Evolutionary conservation across 2,329 filamentous ascomycete genomes (phyloP).

Genomic region (Ascochyta clinopodiicola): DNA sequence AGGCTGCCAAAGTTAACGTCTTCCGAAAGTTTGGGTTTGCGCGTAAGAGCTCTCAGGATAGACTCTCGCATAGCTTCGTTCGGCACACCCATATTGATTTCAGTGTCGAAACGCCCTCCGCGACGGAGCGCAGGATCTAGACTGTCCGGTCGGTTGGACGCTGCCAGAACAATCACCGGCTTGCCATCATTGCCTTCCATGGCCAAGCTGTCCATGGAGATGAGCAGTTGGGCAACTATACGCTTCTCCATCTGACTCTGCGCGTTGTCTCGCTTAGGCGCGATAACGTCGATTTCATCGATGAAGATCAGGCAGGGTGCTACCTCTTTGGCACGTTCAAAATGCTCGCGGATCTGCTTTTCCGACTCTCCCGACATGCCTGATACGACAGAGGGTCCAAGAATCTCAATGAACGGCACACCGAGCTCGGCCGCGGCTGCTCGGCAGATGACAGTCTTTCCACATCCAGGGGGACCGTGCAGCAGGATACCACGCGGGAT

Average conservation of each 20-base stretch:
- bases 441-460: slow-evolving; percentile 84
- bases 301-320: slow-evolving; percentile 92
- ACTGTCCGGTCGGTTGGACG: slow-evolving; percentile 86
- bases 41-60: slow-evolving; percentile 77
- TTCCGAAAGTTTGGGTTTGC: slow-evolving; percentile 67
- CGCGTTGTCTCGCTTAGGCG: slow-evolving; percentile 81
- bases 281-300: slow-evolving; percentile 90
- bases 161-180: slow-evolving; percentile 87
- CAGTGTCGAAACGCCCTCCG: slow-evolving; percentile 79
- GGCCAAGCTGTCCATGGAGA: slow-evolving; percentile 82
- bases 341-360: slow-evolving; percentile 82
- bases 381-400: slow-evolving; percentile 79
- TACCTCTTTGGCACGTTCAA: slow-evolving; percentile 84
- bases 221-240: slow-evolving; percentile 81
- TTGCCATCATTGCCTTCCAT: slow-evolving; percentile 74
- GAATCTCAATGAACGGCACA: slow-evolving; percentile 81
- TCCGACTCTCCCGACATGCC: slow-evolving; percentile 91
- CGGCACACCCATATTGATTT: slow-evolving; percentile 87
- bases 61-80: slow-evolving; percentile 77
- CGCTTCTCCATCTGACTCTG: slow-evolving; percentile 90
- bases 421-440: slow-evolving; percentile 78
- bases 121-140: slow-evolving; percentile 79
- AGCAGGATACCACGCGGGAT: slow-evolving; percentile 77
- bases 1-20: slow-evolving; percentile 77
- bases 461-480: slow-evolving; percentile 84